Base-by-base conservation (phyloP, 2,329 filamentous ascomycete species). In the Aurifilum marmelostoma region DNA sequence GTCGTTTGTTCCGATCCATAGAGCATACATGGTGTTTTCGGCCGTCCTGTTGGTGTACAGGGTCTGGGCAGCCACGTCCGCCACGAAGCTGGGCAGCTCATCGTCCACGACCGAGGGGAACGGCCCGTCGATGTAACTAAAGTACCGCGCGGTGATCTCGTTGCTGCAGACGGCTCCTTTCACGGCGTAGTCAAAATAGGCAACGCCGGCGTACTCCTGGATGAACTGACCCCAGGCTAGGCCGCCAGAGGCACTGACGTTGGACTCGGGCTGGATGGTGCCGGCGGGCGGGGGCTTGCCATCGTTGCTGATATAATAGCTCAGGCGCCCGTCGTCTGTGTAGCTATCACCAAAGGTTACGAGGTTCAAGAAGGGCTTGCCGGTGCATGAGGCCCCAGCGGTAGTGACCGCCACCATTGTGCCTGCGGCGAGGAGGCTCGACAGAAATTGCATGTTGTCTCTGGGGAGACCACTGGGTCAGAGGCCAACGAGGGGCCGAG, bases 1-100 rank as follows among this genome's bases (percentile, higher is more conserved):
- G 75, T 96, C 92, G 75, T 95, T 95, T 32, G 91, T 94, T 3
- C 92, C 92, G 74, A 94, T 93, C 91, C 91, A 94, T 64, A 94
- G 85, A 1, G 88, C 84, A 75, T 93, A 94, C 2, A 92, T 88
- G 0, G 91, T 92, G 71, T 89, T 88, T 39, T 86, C 79, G 1
- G 84, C 73, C 2, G 81, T 83, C 60, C 83, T 78, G 72, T 82
- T 74, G 0, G 78, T 77, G 72, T 83, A 85, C 5, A 86, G 76
- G 1, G 79, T 76, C 68, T 79, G 76, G 65, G 77, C 82, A 4
- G 76, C 75, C 3, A 80, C 73, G 66, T 89, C 87, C 27, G 83
- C 83, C 70, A 83, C 74, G 76, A 87, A 89, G 1, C 85, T 84
- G 0, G 87, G 84, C 3, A 91, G 76, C 77, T 90, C 84, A 73